These are phyloP conservation scores for Alternaria conjuncta DNA, from an alignment of 2,329 filamentous ascomycete species.

Conservation along the genomic window DNA sequence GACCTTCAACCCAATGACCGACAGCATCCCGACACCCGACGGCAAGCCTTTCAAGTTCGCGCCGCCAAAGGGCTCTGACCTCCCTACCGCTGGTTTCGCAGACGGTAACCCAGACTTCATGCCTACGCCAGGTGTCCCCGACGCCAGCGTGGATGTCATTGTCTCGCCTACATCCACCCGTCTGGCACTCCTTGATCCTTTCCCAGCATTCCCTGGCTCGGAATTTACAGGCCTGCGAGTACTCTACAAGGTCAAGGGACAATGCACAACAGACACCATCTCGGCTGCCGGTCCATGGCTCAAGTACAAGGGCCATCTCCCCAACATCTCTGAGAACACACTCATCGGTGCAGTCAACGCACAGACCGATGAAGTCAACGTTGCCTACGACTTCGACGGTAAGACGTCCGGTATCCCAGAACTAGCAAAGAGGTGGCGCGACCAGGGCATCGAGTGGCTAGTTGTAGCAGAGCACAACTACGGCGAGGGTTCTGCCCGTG, in stretches of 20 bases:
- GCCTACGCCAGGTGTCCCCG: slow-evolving; percentile 74
- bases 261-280: slow-evolving; percentile 99
- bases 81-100: slow-evolving; percentile 78
- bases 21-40: slow-evolving; percentile 78
- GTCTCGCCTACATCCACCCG: slow-evolving; percentile 89
- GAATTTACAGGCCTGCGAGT: slow-evolving; percentile 82
- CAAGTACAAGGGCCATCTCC: slow-evolving; percentile 98
- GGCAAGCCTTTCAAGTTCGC: slow-evolving; percentile 86
- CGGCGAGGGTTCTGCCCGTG: slow-evolving; percentile 86
- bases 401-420: slow-evolving; percentile 80
- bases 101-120: slow-evolving; percentile 76
- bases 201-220: slow-evolving; percentile 76
- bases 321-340: slow-evolving; percentile 97
- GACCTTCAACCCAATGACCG: slow-evolving; percentile 95
- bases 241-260: slow-evolving; percentile 94
- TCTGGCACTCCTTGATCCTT: slow-evolving; percentile 89
- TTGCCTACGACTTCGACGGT: slow-evolving; percentile 85
- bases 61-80: slow-evolving; percentile 68
- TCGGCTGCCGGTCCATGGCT: slow-evolving; percentile 96
- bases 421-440: slow-evolving; percentile 83
- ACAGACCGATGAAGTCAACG: slow-evolving; percentile 90
- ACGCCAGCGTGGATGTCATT: slow-evolving; percentile 72
- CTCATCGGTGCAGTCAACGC: slow-evolving; percentile 94
- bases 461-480: slow-evolving; percentile 98
- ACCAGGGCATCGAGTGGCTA: slow-evolving; percentile 78